phyloP scores from a whole-genome alignment of 75 land plant genomes.

The Gnetum montanum region DNA sequence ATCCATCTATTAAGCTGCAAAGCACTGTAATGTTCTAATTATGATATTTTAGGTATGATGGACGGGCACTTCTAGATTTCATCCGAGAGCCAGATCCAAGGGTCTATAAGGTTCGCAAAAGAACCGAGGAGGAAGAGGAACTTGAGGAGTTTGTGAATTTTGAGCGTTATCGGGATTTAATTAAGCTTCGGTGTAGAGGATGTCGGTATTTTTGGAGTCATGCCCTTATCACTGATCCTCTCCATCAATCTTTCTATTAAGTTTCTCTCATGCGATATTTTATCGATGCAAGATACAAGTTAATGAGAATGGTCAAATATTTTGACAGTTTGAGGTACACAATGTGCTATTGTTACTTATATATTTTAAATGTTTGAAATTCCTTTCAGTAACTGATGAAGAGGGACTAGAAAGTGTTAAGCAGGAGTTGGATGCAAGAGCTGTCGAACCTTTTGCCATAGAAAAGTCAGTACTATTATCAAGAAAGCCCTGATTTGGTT shows the following conservation, averaged over 20 bases:
- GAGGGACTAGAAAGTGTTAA: constrained; percentile 83
- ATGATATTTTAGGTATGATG: constrained; percentile 73
- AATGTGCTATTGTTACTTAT: too few relatives aligned
- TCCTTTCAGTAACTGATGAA: constrained; percentile 77
- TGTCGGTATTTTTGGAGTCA: constrained; percentile 76
- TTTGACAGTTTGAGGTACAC: too few relatives aligned
- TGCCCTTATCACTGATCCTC: constrained; percentile 9
- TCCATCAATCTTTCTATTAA: constrained; percentile 5
- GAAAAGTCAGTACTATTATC: constrained; percentile 55
- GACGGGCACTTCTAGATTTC: constrained; percentile 94
- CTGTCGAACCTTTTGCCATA: constrained; percentile 32
- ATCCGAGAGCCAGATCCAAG: constrained; percentile 65
- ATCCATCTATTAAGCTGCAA: background rate
- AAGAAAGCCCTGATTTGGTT: too few relatives aligned
- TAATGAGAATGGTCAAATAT: too few relatives aligned
- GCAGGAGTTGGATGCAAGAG: constrained; percentile 79
- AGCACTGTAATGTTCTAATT: too few relatives aligned
- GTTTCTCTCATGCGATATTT: constrained; percentile 1
- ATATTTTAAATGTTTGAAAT: too few relatives aligned
- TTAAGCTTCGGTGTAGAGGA: constrained; percentile 98
- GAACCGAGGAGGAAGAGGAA: constrained; percentile 98
- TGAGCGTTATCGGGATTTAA: constrained; percentile 99
- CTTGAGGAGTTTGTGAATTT: constrained; percentile 98
- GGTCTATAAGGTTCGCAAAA: constrained; percentile 32
- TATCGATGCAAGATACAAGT: too few relatives aligned